These are phyloP conservation scores for Kockovaella imperatae DNA, from an alignment of 768 basidiomycete genomes.

Conservation along the genomic window DNA sequence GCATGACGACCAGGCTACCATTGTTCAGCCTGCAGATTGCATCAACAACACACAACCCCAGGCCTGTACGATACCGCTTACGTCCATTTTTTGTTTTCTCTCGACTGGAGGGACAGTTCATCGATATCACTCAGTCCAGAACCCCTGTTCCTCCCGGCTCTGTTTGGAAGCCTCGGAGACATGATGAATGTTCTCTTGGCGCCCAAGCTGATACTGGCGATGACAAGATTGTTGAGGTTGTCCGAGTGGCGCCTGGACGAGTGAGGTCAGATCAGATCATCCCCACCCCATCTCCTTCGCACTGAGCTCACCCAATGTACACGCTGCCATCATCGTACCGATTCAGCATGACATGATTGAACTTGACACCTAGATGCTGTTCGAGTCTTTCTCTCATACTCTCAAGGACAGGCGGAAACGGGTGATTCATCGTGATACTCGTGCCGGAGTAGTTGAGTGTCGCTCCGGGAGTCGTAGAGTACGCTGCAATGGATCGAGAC, in stretches of 20 bases:
- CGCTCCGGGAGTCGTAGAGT: constrained; percentile 40
- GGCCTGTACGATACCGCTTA: constrained; percentile 9
- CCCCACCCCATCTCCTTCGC: neutral
- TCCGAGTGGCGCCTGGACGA: constrained; percentile 32
- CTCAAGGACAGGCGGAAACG: constrained; percentile 42
- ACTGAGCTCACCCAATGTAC: constrained; percentile 42
- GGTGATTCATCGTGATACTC: constrained; percentile 44
- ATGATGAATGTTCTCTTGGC: constrained; percentile 47
- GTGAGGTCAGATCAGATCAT: neutral
- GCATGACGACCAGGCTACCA: constrained; percentile 49
- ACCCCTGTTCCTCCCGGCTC: constrained; percentile 3
- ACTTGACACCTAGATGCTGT: constrained; percentile 38
- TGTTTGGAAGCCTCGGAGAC: constrained; percentile 36
- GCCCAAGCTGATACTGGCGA: constrained; percentile 47
- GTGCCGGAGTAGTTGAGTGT: constrained; percentile 46
- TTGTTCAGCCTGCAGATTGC: constrained; percentile 33
- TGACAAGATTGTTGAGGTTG: constrained; percentile 46
- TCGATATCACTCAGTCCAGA: constrained; percentile 5
- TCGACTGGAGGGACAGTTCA: no score
- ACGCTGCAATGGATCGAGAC: constrained; percentile 47
- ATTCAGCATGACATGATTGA: constrained; percentile 50
- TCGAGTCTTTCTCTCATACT: constrained; percentile 43
- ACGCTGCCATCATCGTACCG: constrained; percentile 46
- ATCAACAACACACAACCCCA: neutral
- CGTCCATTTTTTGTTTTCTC: constrained; percentile 35